Evolutionary conservation across 352 stramenopile genomes (phyloP).

Genomic region (Blastocystis sp.): DNA sequence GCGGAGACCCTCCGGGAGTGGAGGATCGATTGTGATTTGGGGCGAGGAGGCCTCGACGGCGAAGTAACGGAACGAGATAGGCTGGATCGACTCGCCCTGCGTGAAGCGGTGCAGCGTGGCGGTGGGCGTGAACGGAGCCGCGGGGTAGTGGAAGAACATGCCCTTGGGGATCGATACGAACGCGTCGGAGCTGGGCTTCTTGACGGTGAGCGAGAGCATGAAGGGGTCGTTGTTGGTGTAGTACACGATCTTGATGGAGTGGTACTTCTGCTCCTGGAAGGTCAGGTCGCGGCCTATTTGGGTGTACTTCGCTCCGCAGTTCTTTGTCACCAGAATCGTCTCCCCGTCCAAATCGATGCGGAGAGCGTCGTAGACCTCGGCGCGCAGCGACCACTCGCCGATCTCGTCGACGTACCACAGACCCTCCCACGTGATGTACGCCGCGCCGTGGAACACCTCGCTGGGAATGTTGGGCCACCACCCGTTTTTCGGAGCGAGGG

Average conservation of each 20-base stretch:
- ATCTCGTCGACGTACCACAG: neutral
- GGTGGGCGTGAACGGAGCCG: neutral
- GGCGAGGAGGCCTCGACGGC: neutral
- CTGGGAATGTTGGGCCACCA: neutral
- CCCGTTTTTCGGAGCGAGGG: neutral
- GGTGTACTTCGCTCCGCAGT: neutral
- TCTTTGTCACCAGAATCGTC: neutral
- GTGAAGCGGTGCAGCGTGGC: neutral
- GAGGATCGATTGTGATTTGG: neutral
- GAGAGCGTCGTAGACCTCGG: neutral
- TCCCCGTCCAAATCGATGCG: neutral
- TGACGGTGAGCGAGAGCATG: neutral
- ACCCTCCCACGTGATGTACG: neutral
- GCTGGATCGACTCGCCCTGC: neutral
- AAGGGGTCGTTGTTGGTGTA: constrained; percentile 12
- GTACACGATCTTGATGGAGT: neutral
- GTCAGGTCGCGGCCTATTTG: neutral
- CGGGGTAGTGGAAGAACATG: neutral
- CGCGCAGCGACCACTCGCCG: neutral
- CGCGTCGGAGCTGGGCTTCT: neutral
- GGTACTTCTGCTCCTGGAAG: neutral
- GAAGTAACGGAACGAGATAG: neutral
- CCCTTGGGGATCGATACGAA: neutral
- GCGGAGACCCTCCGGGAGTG: neutral
- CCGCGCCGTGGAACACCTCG: neutral